Percentiles rank a stretch among this genome's conserved stretches.
phyloP scores from a whole-genome alignment of 805 yeast genomes.

The Torulaspora delbrueckii region DNA sequence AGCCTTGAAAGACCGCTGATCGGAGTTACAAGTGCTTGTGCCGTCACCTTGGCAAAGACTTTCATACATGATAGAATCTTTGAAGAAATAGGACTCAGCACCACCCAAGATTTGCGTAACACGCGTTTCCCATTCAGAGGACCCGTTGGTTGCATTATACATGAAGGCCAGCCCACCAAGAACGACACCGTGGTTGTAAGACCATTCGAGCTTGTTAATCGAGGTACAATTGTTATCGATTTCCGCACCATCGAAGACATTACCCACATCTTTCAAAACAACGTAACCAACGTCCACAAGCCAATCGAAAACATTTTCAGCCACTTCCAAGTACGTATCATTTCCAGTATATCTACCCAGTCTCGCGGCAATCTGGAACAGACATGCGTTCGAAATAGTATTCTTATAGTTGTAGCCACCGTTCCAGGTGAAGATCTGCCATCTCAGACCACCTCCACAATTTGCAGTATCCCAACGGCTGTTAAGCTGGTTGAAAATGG shows the following conservation, averaged over 20 bases:
- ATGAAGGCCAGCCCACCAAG: slow-evolving; percentile 66
- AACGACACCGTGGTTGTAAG: slow-evolving; percentile 65
- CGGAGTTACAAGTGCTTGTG: slow-evolving; percentile 54
- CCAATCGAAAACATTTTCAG: slow-evolving; percentile 58
- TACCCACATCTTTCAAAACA: slow-evolving; percentile 46
- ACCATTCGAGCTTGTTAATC: slow-evolving; percentile 53
- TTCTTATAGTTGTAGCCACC: slow-evolving; percentile 61
- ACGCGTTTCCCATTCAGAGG: slow-evolving; percentile 46
- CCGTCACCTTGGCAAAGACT: slow-evolving; percentile 47
- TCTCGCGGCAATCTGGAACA: slow-evolving; percentile 60
- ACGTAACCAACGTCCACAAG: slow-evolving; percentile 46
- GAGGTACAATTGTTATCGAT: slow-evolving; percentile 55
- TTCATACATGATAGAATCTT: slow-evolving; percentile 53
- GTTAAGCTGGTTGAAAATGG: slow-evolving; percentile 52
- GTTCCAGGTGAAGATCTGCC: slow-evolving; percentile 62
- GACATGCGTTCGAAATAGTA: slow-evolving; percentile 58
- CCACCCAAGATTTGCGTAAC: slow-evolving; percentile 43
- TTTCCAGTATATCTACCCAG: slow-evolving; percentile 55
- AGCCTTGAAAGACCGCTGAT: slow-evolving; percentile 73
- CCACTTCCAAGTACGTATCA: slow-evolving; percentile 45
- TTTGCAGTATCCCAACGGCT: slow-evolving; percentile 52
- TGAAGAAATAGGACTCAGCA: slow-evolving; percentile 46
- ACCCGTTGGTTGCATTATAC: slow-evolving; percentile 54
- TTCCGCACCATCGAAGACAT: slow-evolving; percentile 72
- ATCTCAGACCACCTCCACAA: slow-evolving; percentile 63